Evolutionary conservation across 2,329 filamentous ascomycete genomes (phyloP).

Genomic region (Beauveria varroae): DNA sequence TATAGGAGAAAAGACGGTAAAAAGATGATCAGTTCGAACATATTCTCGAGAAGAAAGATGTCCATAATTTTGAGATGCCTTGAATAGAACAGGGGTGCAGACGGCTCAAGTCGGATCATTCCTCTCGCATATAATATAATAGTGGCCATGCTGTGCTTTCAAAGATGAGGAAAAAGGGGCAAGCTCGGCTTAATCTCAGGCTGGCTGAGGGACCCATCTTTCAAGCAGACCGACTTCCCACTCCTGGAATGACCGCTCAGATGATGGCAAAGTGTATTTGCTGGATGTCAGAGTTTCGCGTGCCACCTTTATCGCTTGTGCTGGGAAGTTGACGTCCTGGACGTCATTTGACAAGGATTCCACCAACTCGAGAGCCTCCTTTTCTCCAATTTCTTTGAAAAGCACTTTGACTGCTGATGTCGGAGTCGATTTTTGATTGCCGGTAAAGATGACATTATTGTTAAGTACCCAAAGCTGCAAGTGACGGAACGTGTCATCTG

Average conservation of each 20-base stretch:
- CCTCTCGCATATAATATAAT: neutral
- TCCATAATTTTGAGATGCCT: too few species aligned
- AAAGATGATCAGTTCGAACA: neutral
- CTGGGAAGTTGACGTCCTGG: constrained; percentile 51
- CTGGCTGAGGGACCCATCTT: constrained; percentile 23
- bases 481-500: constrained; percentile 15
- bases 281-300: constrained; percentile 37
- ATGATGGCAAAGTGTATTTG: constrained; percentile 43
- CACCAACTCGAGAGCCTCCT: constrained; percentile 40
- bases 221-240: constrained; percentile 61
- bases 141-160: neutral
- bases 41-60: too few species aligned
- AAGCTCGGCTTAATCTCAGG: constrained; percentile 18
- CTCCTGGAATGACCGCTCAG: constrained; percentile 51
- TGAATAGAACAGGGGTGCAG: too few species aligned
- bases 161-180: neutral
- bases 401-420: constrained; percentile 45
- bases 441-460: constrained; percentile 44
- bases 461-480: constrained; percentile 51
- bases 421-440: constrained; percentile 19
- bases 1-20: neutral
- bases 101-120: neutral
- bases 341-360: constrained; percentile 48
- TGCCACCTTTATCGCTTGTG: constrained; percentile 39
- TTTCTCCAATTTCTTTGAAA: constrained; percentile 35